Percentiles rank a stretch among this genome's conserved stretches.
phyloP scores from a whole-genome alignment of 2,329 filamentous ascomycete genomes.

The Fusarium odoratissimum region DNA sequence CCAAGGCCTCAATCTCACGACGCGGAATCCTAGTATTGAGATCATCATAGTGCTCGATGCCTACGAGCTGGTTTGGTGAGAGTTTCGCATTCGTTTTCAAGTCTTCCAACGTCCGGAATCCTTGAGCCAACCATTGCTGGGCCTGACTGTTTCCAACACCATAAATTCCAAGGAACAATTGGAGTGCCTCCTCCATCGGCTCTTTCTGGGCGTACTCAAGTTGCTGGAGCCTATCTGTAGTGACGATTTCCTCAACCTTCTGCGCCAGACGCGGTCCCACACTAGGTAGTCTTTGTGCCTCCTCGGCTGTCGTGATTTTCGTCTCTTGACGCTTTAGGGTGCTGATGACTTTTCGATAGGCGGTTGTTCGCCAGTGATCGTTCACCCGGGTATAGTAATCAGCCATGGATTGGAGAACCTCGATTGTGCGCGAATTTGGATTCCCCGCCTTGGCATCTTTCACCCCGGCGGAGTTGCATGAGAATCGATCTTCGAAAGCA shows the following conservation, averaged over 20 bases:
- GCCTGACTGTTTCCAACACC: slow-evolving; percentile 79
- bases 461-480: slow-evolving; percentile 65
- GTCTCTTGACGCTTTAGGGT: slow-evolving; percentile 73
- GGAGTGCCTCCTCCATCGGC: slow-evolving; percentile 71
- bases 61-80: slow-evolving; percentile 76
- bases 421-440: slow-evolving; percentile 81
- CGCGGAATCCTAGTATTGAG: slow-evolving; percentile 83
- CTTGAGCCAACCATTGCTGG: slow-evolving; percentile 79
- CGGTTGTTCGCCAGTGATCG: slow-evolving; percentile 80
- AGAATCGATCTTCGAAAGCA: slow-evolving; percentile 61
- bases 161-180: slow-evolving; percentile 81
- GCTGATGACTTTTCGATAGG: slow-evolving; percentile 82
- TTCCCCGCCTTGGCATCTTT: slow-evolving; percentile 61
- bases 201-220: slow-evolving; percentile 78
- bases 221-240: slow-evolving; percentile 76
- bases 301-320: slow-evolving; percentile 74
- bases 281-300: slow-evolving; percentile 74
- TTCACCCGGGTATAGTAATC: slow-evolving; percentile 79
- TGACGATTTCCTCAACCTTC: slow-evolving; percentile 91
- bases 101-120: slow-evolving; percentile 80
- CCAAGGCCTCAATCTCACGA: slow-evolving; percentile 77
- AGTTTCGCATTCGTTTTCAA: slow-evolving; percentile 71
- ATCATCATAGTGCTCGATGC: slow-evolving; percentile 83
- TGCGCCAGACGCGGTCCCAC: slow-evolving; percentile 79
- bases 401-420: slow-evolving; percentile 81